Conservation (phyloP, 1,139 yeast genomes). For the Candida anutae region DNA sequence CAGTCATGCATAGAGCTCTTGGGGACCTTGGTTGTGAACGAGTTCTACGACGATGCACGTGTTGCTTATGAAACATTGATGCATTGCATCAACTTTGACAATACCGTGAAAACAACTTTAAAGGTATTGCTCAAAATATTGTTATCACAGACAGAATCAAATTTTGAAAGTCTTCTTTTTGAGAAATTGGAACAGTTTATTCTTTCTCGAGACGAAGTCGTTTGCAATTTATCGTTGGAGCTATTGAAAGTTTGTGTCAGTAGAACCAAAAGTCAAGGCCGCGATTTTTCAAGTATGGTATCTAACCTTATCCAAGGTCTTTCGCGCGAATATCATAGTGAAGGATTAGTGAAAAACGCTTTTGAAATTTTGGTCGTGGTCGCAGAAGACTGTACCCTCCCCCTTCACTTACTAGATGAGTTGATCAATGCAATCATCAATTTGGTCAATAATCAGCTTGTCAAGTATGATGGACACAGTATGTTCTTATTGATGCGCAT, state of each 20-base stretch:
- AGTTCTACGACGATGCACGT: conserved; percentile 1
- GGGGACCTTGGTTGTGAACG: conserved; percentile 8
- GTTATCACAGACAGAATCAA: conserved; percentile 5
- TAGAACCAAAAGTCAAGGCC: neutral
- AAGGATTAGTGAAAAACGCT: conserved; percentile 1
- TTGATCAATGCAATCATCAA: conserved; percentile 3
- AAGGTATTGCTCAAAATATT: conserved; percentile 20
- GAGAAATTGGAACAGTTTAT: conserved; percentile 13
- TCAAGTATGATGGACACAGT: conserved; percentile 7
- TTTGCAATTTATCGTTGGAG: conserved; percentile 18
- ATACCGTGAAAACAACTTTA: conserved; percentile 25
- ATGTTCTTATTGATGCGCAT: conserved; percentile 4
- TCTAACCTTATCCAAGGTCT: conserved; percentile 1
- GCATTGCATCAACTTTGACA: conserved; percentile 25
- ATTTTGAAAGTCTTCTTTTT: conserved; percentile 15
- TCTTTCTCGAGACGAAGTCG: conserved; percentile 19
- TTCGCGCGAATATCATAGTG: neutral
- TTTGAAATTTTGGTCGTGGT: conserved; percentile 5
- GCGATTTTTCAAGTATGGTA: neutral
- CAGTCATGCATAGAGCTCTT: conserved; percentile 31
- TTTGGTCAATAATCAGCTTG: conserved; percentile 7
- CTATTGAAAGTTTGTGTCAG: conserved; percentile 12
- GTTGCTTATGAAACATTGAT: conserved; percentile 5
- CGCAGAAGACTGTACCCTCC: neutral
- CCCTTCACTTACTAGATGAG: too few species aligned